These are phyloP conservation scores for Russula ochroleuca DNA, from an alignment of 768 basidiomycete genomes.

Conservation along the genomic window DNA sequence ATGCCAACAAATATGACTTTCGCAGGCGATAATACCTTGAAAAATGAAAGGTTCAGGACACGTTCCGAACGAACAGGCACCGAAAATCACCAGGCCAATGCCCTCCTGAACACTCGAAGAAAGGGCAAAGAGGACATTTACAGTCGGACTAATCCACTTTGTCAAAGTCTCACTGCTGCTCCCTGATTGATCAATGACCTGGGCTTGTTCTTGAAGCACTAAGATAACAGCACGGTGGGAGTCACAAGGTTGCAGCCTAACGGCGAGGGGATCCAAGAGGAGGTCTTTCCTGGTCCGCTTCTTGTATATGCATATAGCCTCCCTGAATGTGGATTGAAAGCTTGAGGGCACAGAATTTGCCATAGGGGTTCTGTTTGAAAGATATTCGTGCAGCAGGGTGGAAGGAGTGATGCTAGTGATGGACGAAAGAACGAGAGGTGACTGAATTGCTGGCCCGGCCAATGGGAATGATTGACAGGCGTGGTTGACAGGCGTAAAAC, in stretches of 20 bases:
- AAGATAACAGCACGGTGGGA: neutral
- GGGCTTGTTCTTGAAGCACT: neutral
- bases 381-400: too few species aligned
- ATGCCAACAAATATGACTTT: neutral
- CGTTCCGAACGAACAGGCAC: neutral
- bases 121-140: neutral
- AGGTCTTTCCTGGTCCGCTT: neutral
- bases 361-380: too few species aligned
- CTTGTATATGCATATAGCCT: neutral
- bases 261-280: neutral
- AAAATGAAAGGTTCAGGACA: neutral
- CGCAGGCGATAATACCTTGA: neutral
- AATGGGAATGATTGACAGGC: too few species aligned
- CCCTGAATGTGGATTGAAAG: neutral
- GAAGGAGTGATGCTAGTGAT: neutral
- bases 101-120: neutral
- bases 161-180: neutral
- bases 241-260: neutral
- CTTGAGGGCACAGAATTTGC: too few species aligned
- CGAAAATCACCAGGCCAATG: neutral
- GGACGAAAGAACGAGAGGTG: too few species aligned
- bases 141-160: neutral
- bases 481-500: too few species aligned
- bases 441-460: too few species aligned
- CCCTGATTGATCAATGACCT: neutral